Percentiles rank a stretch among this genome's conserved stretches.
phyloP scores from a whole-genome alignment of 2,329 filamentous ascomycete genomes.

The Fusarium bulbicola region DNA sequence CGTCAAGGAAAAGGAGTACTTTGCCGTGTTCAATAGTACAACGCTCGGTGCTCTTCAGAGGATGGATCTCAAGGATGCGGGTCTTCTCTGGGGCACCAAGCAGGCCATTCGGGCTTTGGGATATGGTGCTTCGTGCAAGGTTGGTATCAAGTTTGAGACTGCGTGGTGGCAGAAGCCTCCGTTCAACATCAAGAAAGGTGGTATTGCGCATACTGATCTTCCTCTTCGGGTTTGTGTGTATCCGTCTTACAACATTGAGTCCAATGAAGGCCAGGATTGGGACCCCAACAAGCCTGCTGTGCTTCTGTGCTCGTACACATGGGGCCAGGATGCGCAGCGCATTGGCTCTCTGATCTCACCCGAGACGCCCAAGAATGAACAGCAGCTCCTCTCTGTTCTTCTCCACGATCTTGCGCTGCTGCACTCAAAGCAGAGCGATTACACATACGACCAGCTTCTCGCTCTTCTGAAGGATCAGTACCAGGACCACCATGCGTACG shows the following conservation, averaged over 20 bases:
- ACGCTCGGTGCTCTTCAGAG: constrained; percentile 27
- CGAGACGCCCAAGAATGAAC: constrained; percentile 14
- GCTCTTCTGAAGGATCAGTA: constrained; percentile 7
- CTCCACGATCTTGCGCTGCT: constrained; percentile 26
- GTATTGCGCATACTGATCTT: constrained; percentile 38
- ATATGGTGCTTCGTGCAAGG: constrained; percentile 44
- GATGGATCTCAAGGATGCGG: constrained; percentile 37
- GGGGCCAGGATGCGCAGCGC: constrained; percentile 34
- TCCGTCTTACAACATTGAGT: constrained; percentile 43
- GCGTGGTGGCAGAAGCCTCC: constrained; percentile 38
- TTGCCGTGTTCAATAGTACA: constrained; percentile 32
- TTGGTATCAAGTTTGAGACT: constrained; percentile 48
- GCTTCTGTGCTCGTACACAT: constrained; percentile 35
- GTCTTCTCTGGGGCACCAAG: constrained; percentile 42
- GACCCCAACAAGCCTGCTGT: constrained; percentile 14
- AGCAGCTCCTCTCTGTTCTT: constrained; percentile 13
- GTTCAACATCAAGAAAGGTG: constrained; percentile 15
- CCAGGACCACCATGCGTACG: constrained; percentile 23
- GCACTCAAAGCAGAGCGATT: constrained; percentile 9
- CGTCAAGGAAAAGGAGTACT: constrained; percentile 17
- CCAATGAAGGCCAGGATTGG: not conserved
- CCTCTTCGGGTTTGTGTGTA: constrained; percentile 47
- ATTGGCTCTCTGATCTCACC: constrained; percentile 22
- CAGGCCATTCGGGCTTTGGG: constrained; percentile 44
- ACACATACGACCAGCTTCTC: not conserved